These are phyloP conservation scores for Quercus lobata DNA, from an alignment of 331 rosid species.

Conservation along the genomic window DNA sequence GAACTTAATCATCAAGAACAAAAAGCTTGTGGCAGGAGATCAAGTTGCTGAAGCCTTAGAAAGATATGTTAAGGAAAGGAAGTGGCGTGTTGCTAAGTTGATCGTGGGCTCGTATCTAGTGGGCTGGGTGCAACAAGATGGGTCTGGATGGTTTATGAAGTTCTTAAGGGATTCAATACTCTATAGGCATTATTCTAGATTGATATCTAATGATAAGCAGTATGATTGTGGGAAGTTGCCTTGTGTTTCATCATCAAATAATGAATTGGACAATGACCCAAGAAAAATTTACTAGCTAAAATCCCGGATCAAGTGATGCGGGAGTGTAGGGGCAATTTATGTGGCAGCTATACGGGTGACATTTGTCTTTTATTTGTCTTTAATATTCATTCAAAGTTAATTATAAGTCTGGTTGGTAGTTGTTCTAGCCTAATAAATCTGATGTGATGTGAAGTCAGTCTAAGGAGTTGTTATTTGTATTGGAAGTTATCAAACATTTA, in stretches of 20 bases:
- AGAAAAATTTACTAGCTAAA: too few species aligned
- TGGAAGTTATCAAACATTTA: too few species aligned
- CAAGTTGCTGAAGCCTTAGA: neutral
- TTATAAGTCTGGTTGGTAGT: too few species aligned
- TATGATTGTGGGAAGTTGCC: constrained; percentile 22
- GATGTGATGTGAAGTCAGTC: too few species aligned
- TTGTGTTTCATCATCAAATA: neutral
- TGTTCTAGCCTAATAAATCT: too few species aligned
- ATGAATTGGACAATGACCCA: neutral
- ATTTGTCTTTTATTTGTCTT: too few species aligned
- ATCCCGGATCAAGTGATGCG: too few species aligned
- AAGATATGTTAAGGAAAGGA: constrained; percentile 7
- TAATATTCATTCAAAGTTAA: too few species aligned
- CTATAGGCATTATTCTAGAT: neutral
- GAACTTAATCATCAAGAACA: neutral
- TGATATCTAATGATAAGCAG: neutral
- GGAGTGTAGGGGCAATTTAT: too few species aligned
- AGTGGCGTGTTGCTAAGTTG: constrained; percentile 11
- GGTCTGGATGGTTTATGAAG: constrained; percentile 13
- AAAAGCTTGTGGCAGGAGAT: neutral
- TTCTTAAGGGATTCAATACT: constrained; percentile 12
- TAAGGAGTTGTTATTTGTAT: too few species aligned
- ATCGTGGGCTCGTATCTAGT: neutral
- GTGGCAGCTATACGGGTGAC: too few species aligned
- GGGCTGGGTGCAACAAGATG: constrained; percentile 18